Evolutionary conservation across 1,284 basidiomycete species (phyloP).

Genomic region (Ustilago xerochloae): DNA sequence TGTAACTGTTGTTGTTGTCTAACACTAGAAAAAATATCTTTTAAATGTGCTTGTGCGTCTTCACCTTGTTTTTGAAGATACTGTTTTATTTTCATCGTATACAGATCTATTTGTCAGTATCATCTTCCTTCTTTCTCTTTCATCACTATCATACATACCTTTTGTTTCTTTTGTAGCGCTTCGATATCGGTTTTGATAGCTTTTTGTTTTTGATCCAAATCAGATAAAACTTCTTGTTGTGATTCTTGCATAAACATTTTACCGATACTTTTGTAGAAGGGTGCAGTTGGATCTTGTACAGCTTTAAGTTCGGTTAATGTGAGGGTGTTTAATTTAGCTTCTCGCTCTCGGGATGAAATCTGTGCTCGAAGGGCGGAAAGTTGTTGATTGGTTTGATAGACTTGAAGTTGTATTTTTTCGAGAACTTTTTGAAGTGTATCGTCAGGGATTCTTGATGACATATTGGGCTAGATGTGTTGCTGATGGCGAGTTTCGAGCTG

Average conservation of each 20-base stretch:
- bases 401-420: slow-evolving; percentile 44
- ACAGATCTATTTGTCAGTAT: background rate
- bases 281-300: slow-evolving; percentile 18
- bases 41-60: slow-evolving; percentile 49
- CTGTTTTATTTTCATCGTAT: slow-evolving; percentile 1
- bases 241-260: slow-evolving; percentile 49
- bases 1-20: slow-evolving; percentile 29
- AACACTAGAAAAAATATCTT: slow-evolving; percentile 48
- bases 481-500: background rate
- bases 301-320: slow-evolving; percentile 35
- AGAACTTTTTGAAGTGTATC: slow-evolving; percentile 41
- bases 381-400: slow-evolving; percentile 42
- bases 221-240: slow-evolving; percentile 16
- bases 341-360: slow-evolving; percentile 26
- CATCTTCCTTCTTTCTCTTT: background rate
- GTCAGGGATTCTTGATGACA: slow-evolving; percentile 28
- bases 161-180: slow-evolving; percentile 28
- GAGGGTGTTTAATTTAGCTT: slow-evolving; percentile 39
- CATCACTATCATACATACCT: slow-evolving; percentile 2
- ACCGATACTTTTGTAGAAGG: slow-evolving; percentile 36
- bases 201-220: slow-evolving; percentile 22
- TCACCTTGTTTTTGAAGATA: slow-evolving; percentile 45
- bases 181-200: slow-evolving; percentile 25
- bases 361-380: slow-evolving; percentile 33
- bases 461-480: background rate